Evolutionary conservation across 352 stramenopile species (phyloP).

Genomic region (Globisporangium cederbergense): DNA sequence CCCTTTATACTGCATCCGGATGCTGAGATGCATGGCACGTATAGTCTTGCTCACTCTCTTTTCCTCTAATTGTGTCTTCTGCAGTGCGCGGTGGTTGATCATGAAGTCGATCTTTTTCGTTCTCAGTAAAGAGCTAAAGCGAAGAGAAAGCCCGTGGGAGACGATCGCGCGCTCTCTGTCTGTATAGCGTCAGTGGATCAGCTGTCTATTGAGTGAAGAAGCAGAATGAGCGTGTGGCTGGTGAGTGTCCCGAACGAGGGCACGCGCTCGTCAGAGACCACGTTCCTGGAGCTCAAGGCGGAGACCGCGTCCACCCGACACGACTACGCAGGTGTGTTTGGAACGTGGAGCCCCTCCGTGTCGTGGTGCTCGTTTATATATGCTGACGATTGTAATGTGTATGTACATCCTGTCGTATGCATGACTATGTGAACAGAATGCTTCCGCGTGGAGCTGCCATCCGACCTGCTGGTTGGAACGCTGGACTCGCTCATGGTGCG

Average conservation of each 20-base stretch:
- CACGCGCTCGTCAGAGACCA: constrained; percentile 77
- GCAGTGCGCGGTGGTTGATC: neutral
- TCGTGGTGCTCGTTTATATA: neutral
- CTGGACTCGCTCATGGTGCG: constrained; percentile 96
- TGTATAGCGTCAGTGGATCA: constrained; percentile 1
- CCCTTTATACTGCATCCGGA: neutral
- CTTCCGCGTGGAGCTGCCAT: constrained; percentile 88
- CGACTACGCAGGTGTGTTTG: constrained; percentile 45
- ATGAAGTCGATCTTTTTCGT: constrained; percentile 18
- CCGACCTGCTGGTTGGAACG: constrained; percentile 94
- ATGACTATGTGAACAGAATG: constrained; percentile 37
- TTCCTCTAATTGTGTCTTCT: neutral
- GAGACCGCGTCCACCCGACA: constrained; percentile 79
- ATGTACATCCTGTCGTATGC: neutral
- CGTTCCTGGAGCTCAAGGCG: constrained; percentile 82
- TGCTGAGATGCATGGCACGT: neutral
- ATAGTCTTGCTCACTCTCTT: neutral
- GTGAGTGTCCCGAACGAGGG: constrained; percentile 85
- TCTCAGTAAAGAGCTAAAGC: constrained; percentile 12
- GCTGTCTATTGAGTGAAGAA: neutral
- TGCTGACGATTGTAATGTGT: neutral
- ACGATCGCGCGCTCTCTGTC: constrained; percentile 1
- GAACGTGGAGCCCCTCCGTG: neutral
- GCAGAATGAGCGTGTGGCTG: constrained; percentile 57
- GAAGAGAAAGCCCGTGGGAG: constrained; percentile 5